Evolutionary conservation across 2,329 filamentous ascomycete species (phyloP), one percentile per base, ranked within the genome.

Genomic region (Alternaria infectoria): DNA sequence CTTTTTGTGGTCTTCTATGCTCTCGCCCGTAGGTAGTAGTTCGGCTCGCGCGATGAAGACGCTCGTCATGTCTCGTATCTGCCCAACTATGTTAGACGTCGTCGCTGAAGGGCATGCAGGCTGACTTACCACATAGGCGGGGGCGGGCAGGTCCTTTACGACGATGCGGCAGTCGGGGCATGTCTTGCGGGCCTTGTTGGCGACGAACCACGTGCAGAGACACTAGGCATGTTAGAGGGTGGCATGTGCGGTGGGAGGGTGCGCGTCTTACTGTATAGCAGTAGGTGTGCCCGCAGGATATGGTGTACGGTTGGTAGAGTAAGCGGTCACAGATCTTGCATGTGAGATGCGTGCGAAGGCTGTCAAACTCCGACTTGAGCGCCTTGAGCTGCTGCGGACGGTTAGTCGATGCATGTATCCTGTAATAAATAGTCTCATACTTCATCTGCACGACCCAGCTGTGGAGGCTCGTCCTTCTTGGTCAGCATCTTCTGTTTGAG

Each of bases 281-380:
- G 78, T 90, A 91, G 7, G 89, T 91, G 76, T 92, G 90, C 4
- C 90, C 90, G 71, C 90, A 92, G 7, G 83, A 83, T 56, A 91
- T 84, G 17, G 87, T 89, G 78, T 88, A 92, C 2, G 90, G 90
- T 77, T 91, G 89, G 78, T 91, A 91, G 54, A 91, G 84, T 52
- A 89, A 85, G 59, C 87, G 85, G 68, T 90, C 86, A 78, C 90
- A 92, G 66, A 92, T 89, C 67, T 89, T 88, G 81, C 90, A 92
- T 61, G 88, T 89, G 70, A 90, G 81, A 30, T 90, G 82, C 28
- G 79, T 81, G 67, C 88, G 85, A 65, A 91, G 86, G 69, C 86
- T 84, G 69, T 89, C 85, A 49, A 91, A 84, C 76, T 91, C 88
- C 49, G 81, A 67, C 64, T 71, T 74, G 57, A 81, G 71, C n/a